A percentile compares a stretch with the other conserved stretches of the same genome.
phyloP scores from a whole-genome alignment of 129 eudicot species.

The Arctium lappa region DNA sequence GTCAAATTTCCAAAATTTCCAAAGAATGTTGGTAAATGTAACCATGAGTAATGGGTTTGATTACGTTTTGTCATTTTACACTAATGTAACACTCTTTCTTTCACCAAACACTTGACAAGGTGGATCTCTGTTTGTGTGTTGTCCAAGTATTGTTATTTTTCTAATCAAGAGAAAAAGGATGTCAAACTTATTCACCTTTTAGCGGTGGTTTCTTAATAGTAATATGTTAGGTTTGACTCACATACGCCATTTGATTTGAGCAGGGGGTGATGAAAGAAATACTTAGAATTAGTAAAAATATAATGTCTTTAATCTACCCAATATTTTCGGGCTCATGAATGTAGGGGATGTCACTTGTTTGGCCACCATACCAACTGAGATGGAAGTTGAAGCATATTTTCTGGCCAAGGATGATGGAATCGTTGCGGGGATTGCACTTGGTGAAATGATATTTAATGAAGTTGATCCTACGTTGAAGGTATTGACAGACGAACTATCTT shows the following conservation, averaged over 20 bases:
- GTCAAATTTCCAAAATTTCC: neutral
- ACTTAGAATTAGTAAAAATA: neutral
- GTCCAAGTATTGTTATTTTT: neutral
- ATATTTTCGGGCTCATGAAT: conserved; percentile 16
- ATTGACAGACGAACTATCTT: neutral
- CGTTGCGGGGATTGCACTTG: conserved; percentile 91
- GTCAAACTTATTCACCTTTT: neutral
- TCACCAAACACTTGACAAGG: neutral
- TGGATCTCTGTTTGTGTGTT: neutral
- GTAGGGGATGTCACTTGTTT: conserved; percentile 92
- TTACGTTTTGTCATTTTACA: neutral
- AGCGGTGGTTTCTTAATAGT: neutral
- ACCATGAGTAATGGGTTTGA: conserved; percentile 20
- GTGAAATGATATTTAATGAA: conserved; percentile 82
- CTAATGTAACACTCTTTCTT: neutral
- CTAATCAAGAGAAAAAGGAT: too few species aligned
- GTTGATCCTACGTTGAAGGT: conserved; percentile 92
- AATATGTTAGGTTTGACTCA: neutral
- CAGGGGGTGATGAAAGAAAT: neutral
- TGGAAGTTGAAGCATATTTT: conserved; percentile 91
- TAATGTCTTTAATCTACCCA: neutral
- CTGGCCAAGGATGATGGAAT: conserved; percentile 93
- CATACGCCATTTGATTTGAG: neutral
- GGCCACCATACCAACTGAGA: conserved; percentile 81
- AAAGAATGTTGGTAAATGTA: conserved; percentile 5